phyloP scores from a whole-genome alignment of 768 basidiomycete genomes.

The Mycena alexandri region DNA sequence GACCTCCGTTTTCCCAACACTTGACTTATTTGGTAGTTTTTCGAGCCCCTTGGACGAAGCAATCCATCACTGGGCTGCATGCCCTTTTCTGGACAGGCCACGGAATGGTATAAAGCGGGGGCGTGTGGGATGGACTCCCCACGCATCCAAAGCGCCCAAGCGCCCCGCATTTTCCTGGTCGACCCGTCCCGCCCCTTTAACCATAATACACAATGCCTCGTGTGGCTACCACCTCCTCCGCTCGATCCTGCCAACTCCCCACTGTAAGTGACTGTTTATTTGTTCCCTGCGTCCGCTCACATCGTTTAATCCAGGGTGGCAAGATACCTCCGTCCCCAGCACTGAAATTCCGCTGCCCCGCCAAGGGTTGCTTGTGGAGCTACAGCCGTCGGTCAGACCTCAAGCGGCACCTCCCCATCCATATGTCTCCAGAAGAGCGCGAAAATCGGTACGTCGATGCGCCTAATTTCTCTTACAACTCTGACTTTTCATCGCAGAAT shows the following conservation, averaged over 20 bases:
- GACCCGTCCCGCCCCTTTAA: not conserved
- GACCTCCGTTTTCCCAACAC: constrained; percentile 26
- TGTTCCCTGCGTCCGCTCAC: not conserved
- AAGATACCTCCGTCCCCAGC: constrained; percentile 20
- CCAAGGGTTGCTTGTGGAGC: constrained; percentile 21
- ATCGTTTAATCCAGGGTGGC: not conserved
- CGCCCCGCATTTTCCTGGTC: not conserved
- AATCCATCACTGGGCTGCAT: constrained; percentile 22
- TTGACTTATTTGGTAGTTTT: constrained; percentile 31
- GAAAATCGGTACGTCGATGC: not conserved
- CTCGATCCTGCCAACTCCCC: not conserved
- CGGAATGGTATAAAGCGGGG: constrained; percentile 29
- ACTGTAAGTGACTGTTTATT: not conserved
- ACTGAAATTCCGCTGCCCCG: constrained; percentile 8
- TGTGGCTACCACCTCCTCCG: constrained; percentile 13
- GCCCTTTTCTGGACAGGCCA: not conserved
- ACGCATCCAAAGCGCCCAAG: constrained; percentile 19
- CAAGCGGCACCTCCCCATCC: not conserved
- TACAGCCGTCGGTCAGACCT: constrained; percentile 11
- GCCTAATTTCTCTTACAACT: too few species aligned
- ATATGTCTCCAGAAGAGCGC: constrained; percentile 16
- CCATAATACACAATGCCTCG: constrained; percentile 18
- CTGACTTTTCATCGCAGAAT: constrained; percentile 4
- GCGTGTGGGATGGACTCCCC: not conserved
- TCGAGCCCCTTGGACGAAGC: constrained; percentile 17